phyloP scores from a whole-genome alignment of 352 stramenopile species.

The Phytophthora pisi region DNA sequence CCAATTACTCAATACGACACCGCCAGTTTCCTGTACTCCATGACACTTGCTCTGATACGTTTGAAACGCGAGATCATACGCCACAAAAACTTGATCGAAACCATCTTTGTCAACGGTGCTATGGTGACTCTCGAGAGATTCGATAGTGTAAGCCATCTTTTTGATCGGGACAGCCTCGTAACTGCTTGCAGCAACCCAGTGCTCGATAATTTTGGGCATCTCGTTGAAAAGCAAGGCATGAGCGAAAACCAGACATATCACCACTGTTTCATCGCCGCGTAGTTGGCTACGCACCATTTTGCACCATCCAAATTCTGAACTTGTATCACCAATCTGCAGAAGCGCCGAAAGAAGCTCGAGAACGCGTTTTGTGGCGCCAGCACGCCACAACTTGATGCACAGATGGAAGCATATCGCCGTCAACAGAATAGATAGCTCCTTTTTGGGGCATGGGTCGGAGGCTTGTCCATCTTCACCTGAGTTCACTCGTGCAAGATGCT shows the following conservation, averaged over 20 bases:
- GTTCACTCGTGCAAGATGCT: constrained; percentile 29
- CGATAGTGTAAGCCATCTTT: constrained; percentile 34
- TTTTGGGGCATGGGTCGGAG: constrained; percentile 5
- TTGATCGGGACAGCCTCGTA: constrained; percentile 29
- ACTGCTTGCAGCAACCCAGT: constrained; percentile 37
- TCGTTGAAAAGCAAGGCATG: constrained; percentile 39
- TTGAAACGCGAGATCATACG: constrained; percentile 34
- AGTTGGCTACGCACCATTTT: constrained; percentile 25
- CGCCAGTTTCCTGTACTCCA: constrained; percentile 17
- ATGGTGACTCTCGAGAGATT: constrained; percentile 18
- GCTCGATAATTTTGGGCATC: constrained; percentile 30
- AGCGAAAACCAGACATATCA: constrained; percentile 26
- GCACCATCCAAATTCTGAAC: constrained; percentile 34
- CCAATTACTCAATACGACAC: constrained; percentile 48
- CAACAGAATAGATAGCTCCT: constrained; percentile 37
- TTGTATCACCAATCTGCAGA: constrained; percentile 25
- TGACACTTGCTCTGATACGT: constrained; percentile 16
- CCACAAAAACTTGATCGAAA: constrained; percentile 19
- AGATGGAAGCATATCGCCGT: constrained; percentile 40
- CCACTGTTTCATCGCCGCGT: constrained; percentile 28
- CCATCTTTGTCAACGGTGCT: constrained; percentile 6
- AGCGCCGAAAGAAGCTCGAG: constrained; percentile 34
- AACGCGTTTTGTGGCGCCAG: constrained; percentile 31
- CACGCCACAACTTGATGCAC: constrained; percentile 41
- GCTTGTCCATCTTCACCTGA: constrained; percentile 5